Base-by-base conservation (phyloP, 495 filamentous ascomycete species). In the Clohesyomyces aquaticus region DNA sequence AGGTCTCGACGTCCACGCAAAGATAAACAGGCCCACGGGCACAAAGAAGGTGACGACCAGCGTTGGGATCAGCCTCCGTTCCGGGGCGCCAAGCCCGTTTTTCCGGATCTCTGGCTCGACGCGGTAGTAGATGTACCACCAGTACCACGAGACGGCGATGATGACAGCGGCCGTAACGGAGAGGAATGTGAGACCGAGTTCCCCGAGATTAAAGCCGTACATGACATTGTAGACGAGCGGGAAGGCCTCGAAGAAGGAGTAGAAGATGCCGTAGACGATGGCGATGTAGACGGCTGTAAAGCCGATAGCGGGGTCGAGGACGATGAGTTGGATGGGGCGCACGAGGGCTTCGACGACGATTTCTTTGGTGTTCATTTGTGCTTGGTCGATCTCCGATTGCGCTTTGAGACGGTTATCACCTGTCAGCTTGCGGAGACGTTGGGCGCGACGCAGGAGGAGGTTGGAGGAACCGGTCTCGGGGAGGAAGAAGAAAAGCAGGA, bases 231-330 rank as follows among this genome's bases (percentile, higher is more conserved):
- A 90, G 52, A 90, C 85, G n/a, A 90, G 74, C 2, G 87, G 87
- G 77, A 90, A 89, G 64, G 82, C 85, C 70, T 89, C 87, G 78
- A 89, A 89, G 80, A 87, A 88, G 65, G 77, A 81, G 73, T 88
- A 88, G 74, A 83, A 88, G 73, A 88, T 88, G 27, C 80, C 84
- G 74, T 88, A 87, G 60, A 83, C 81, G 55, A 89, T 77, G 18
- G 82, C 80, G 0, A 82, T 85, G 74, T 88, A 89, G 49, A 82
- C 55, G 64, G 85, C 81, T 0, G 83, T 79, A 77, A 88, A 89
- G 8, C 82, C 75, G 18, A 89, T 81, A 49, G 82, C 80, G 0
- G 85, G 83, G 59, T 89, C 85, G 60, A 82, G 81, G 69, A 88
- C 65, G 18, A 83, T 83, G 64, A 89, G 85, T 73, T 87, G 80